phyloP scores from a whole-genome alignment of 441 rosid genomes.

The Euphorbia neoarborescens region DNA sequence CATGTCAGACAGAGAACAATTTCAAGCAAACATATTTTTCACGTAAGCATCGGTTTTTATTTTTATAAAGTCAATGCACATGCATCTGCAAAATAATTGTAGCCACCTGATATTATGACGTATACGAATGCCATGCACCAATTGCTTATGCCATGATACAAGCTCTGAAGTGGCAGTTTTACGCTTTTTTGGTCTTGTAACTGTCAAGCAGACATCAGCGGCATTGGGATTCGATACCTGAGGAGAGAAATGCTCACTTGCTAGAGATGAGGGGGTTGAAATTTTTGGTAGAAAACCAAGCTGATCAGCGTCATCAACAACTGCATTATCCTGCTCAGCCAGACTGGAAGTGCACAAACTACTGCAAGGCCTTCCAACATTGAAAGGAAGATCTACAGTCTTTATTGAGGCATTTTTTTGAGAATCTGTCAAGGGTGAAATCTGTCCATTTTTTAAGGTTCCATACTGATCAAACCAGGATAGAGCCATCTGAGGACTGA shows the following conservation, averaged over 20 bases:
- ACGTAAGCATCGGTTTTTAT: neutral
- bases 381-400: slow-evolving; percentile 32
- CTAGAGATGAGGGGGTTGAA: slow-evolving; percentile 25
- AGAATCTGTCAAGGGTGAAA: slow-evolving; percentile 37
- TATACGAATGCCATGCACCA: slow-evolving; percentile 33
- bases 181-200: slow-evolving; percentile 54
- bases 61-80: neutral
- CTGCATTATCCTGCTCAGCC: slow-evolving; percentile 29
- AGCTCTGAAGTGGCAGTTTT: slow-evolving; percentile 47
- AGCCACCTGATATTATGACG: slow-evolving; percentile 57
- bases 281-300: slow-evolving; percentile 26
- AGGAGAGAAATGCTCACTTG: slow-evolving; percentile 33
- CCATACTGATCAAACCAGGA: slow-evolving; percentile 73
- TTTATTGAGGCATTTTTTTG: slow-evolving; percentile 31
- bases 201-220: slow-evolving; percentile 28
- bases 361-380: slow-evolving; percentile 38
- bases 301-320: slow-evolving; percentile 26
- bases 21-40: neutral
- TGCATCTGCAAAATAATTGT: neutral
- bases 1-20: neutral
- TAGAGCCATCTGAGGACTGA: slow-evolving; percentile 66
- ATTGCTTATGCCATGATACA: slow-evolving; percentile 69
- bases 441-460: slow-evolving; percentile 54
- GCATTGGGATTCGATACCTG: slow-evolving; percentile 31
- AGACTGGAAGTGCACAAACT: slow-evolving; percentile 29